Evolutionary conservation across 768 basidiomycete genomes (phyloP), one percentile per base, ranked within the genome.

Genomic region (Russula sp.): DNA sequence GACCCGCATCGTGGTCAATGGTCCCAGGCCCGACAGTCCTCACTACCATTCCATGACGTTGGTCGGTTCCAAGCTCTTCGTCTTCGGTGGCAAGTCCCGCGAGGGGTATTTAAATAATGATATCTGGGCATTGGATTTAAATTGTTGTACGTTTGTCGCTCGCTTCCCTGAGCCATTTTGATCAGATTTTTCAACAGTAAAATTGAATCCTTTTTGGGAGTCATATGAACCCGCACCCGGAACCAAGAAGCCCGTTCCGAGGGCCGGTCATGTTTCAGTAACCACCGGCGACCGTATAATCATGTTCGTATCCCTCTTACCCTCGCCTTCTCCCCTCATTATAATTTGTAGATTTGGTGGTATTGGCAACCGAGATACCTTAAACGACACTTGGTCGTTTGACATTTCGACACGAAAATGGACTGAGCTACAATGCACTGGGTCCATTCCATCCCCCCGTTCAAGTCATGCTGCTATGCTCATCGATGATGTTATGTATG

Each of bases 381-480:
- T 98, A 77, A 98, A 98, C 74, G 97, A 99, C 73, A 98, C 94
- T 8, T 99, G 97, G 97, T 82, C 86, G 1, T 98, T 91, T 75
- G 92, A 96, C 73, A 78, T 94, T 57, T 81, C 80, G 46, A 88
- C 92, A 0, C 81, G 83, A 59, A 83, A 76, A 51, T 99, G 97
- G 97, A 83, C 88, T 5, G 96, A 99, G 73, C 79, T 99, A 44
- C 85, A 88, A 22, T 98, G 95, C 75, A 98, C 96, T 63, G 97
- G 97, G 1, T 98, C 90, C 72, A 97, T 98, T 55, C 97, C 97
- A 22, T 88, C 90, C 8, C 91, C 96, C 2, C 79, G 97, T 56
- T 95, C 98, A 75, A 94, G 95, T 0, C 97, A 98, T 71, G 92
- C 97, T 2, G 95, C 95, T 24, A 90, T 95, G 18, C 80, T 98